These are phyloP conservation scores for Fusarium liriodendri DNA, from an alignment of 2,329 filamentous ascomycete species.

Conservation along the genomic window DNA sequence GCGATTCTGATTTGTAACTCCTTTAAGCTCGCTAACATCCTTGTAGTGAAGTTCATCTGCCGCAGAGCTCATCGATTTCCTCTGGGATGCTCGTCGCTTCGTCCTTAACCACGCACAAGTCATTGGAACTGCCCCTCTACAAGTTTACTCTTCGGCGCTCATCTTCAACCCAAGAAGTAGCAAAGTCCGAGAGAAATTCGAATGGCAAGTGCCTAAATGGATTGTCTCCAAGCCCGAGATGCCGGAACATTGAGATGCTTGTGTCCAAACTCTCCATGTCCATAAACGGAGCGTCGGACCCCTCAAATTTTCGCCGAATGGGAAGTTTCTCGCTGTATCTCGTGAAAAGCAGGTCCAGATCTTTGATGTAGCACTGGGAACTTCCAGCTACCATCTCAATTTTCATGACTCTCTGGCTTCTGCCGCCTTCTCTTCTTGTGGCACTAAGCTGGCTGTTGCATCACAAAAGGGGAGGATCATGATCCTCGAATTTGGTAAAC, in stretches of 20 bases:
- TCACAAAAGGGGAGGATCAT: no score
- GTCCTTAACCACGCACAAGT: background rate
- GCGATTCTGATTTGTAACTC: no score
- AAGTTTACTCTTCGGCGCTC: conserved; percentile 19
- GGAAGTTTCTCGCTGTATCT: no score
- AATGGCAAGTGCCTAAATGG: background rate
- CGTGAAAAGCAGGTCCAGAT: no score
- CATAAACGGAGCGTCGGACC: no score
- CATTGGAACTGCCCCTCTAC: background rate
- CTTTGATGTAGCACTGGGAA: no score
- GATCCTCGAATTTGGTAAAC: no score
- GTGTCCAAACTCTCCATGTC: background rate
- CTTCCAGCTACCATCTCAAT: no score
- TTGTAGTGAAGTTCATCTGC: no score
- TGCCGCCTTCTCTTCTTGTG: background rate
- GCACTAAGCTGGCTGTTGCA: background rate
- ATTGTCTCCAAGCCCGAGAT: background rate
- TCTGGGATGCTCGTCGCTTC: conserved; percentile 7
- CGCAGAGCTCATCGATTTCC: background rate
- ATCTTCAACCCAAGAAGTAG: conserved; percentile 9
- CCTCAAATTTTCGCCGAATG: no score
- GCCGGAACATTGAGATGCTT: background rate
- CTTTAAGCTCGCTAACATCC: no score
- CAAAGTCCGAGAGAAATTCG: background rate
- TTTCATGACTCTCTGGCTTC: no score